These are phyloP conservation scores for Parietaria judaica DNA, from an alignment of 306 rosid genomes.

Conservation along the genomic window DNA sequence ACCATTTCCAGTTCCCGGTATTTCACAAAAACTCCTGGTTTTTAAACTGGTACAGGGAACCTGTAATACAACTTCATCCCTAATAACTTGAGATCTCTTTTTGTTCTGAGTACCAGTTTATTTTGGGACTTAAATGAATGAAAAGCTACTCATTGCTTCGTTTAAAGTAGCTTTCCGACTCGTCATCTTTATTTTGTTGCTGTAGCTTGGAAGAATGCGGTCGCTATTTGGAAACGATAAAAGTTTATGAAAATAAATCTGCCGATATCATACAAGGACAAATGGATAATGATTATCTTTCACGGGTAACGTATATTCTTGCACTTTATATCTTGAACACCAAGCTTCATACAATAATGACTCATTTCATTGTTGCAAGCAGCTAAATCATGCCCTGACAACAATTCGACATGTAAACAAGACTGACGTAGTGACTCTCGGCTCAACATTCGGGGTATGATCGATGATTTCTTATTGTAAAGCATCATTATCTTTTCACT, in stretches of 20 bases:
- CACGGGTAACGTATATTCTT: constrained; percentile 47
- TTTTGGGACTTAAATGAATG: background rate
- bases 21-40: no score
- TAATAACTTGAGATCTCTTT: no score
- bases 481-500: background rate
- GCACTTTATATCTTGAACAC: background rate
- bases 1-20: no score
- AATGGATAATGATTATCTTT: constrained; percentile 88
- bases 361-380: constrained; percentile 22
- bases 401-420: constrained; percentile 86
- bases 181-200: constrained; percentile 12
- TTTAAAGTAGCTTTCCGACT: constrained; percentile 4
- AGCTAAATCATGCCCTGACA: constrained; percentile 70
- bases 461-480: background rate
- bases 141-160: constrained; percentile 5
- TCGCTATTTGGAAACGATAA: constrained; percentile 90
- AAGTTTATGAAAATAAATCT: constrained; percentile 91
- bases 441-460: constrained; percentile 84
- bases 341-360: constrained; percentile 6
- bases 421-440: constrained; percentile 96
- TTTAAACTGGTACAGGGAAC: no score
- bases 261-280: constrained; percentile 98
- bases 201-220: constrained; percentile 95
- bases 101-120: background rate
- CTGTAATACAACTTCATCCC: no score